A percentile compares a stretch with the other conserved stretches of the same genome.
phyloP scores from a whole-genome alignment of 1,139 yeast genomes.

The Suhomyces wounanorum region DNA sequence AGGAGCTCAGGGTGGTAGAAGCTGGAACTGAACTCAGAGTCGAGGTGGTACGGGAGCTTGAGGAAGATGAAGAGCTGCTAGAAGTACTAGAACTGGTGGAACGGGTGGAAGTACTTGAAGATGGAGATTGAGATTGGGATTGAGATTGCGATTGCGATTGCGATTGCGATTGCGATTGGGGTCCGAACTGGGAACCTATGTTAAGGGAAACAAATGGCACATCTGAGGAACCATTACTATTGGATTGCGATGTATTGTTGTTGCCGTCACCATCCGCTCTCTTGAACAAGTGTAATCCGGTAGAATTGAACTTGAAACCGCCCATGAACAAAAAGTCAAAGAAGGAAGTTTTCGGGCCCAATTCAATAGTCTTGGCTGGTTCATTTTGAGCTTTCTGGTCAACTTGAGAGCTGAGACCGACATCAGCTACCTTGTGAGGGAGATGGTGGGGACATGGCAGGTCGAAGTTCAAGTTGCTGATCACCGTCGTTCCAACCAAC shows the following conservation, averaged over 20 bases:
- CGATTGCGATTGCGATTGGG: neutral
- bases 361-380: neutral
- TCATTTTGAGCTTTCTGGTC: neutral
- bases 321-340: neutral
- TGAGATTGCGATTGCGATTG: neutral
- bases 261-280: neutral
- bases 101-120: neutral
- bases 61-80: conserved; percentile 15
- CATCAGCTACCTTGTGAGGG: neutral
- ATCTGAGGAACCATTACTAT: neutral
- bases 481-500: neutral
- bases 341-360: neutral
- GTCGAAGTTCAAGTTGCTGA: neutral
- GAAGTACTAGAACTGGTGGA: conserved; percentile 5
- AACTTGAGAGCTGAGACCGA: neutral
- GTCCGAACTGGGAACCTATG: neutral
- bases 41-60: conserved; percentile 4
- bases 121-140: neutral
- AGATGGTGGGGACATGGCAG: conserved; percentile 3
- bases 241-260: too few relatives aligned
- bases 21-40: neutral
- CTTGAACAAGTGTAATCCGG: conserved; percentile 1
- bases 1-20: neutral
- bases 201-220: neutral
- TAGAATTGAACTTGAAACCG: neutral